A percentile compares a stretch with the other conserved stretches of the same genome.
Conservation (phyloP, 257 asterid species). For the Solanum piurae region DNA sequence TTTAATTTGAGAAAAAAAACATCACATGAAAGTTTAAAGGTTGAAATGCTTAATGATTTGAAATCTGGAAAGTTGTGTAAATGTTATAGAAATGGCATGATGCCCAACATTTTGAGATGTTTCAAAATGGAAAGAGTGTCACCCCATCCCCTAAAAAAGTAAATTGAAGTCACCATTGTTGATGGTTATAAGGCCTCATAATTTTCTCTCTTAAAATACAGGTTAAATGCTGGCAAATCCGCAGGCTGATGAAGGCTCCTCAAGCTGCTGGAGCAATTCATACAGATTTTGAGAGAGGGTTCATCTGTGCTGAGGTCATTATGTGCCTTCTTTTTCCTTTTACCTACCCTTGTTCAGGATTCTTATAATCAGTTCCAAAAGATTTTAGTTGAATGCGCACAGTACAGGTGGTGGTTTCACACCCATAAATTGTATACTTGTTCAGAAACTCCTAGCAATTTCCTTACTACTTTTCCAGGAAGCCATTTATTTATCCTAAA, state of each 20-base stretch:
- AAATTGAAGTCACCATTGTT: neutral
- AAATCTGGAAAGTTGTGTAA: neutral
- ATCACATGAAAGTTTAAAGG: neutral
- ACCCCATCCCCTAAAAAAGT: neutral
- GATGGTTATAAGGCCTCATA: neutral
- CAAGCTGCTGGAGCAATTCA: constrained; percentile 99
- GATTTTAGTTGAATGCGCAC: neutral
- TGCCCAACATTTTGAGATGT: neutral
- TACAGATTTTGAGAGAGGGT: constrained; percentile 90
- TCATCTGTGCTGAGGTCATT: constrained; percentile 94
- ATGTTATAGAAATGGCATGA: neutral
- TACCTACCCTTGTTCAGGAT: neutral
- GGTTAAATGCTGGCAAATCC: constrained; percentile 99
- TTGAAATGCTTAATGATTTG: neutral
- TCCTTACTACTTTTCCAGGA: neutral
- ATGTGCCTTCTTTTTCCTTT: neutral
- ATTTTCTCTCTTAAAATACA: constrained; percentile 13
- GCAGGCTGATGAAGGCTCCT: constrained; percentile 84
- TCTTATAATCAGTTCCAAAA: neutral
- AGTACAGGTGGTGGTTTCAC: neutral
- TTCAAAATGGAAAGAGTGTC: neutral
- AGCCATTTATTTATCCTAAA: neutral
- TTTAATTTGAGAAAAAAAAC: neutral
- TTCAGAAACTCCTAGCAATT: neutral
- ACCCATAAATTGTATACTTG: neutral